These are phyloP conservation scores for Niebla homalea DNA, from an alignment of 495 filamentous ascomycete genomes.

Conservation along the genomic window DNA sequence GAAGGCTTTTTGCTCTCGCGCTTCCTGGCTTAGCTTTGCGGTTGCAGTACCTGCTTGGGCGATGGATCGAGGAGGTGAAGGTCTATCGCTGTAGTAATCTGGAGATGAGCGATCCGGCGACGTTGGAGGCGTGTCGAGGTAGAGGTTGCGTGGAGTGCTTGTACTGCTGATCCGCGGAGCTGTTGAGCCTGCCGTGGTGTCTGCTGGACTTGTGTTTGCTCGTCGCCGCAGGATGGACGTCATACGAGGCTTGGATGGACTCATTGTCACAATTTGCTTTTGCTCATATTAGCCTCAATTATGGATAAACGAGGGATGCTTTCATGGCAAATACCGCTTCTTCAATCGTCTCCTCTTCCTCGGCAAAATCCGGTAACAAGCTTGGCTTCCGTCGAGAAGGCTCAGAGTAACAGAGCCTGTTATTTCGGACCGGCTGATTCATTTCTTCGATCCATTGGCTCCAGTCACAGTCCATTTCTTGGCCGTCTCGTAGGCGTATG, in stretches of 20 bases:
- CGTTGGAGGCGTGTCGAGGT: too few species aligned
- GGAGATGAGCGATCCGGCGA: too few species aligned
- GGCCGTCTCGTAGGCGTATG: neutral
- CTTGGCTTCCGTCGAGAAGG: conserved; percentile 4
- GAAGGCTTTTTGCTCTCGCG: conserved; percentile 2
- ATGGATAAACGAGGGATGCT: neutral
- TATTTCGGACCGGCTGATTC: neutral
- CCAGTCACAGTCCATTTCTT: neutral
- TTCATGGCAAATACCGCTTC: conserved; percentile 3
- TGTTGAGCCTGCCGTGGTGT: neutral
- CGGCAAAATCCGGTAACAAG: conserved; percentile 2
- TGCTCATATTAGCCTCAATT: neutral
- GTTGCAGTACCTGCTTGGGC: neutral
- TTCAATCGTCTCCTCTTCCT: conserved; percentile 7
- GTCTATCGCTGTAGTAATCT: too few species aligned
- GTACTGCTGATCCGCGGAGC: neutral
- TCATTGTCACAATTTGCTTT: conserved; percentile 11
- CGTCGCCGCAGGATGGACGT: conserved; percentile 8
- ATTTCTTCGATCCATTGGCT: neutral
- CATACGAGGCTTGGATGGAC: conserved; percentile 10
- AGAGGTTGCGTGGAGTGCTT: neutral
- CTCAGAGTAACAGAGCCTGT: neutral
- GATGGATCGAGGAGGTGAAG: neutral
- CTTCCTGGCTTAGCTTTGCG: neutral
- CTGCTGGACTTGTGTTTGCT: neutral